Conservation (phyloP, 176 grass and related monocot genomes). For the Raddia guianensis region DNA sequence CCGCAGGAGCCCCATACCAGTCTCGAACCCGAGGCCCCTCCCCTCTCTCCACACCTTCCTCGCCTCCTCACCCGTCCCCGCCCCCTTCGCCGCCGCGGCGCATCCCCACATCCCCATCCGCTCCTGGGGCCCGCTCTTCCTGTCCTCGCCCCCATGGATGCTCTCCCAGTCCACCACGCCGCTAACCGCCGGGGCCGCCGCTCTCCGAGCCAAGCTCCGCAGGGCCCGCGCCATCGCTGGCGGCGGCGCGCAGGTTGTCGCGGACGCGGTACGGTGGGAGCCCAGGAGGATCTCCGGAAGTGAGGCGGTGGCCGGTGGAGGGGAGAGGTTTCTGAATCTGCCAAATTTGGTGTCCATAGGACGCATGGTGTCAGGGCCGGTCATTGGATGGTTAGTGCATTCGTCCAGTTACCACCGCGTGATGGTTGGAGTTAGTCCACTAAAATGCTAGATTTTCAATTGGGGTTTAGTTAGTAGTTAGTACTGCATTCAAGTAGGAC, state of each 20-base stretch:
- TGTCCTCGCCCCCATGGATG: constrained; percentile 72
- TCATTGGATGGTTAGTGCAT: constrained; percentile 78
- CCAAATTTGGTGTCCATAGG: constrained; percentile 93
- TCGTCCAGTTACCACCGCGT: not conserved
- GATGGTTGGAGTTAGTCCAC: not conserved
- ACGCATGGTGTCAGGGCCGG: constrained; percentile 82
- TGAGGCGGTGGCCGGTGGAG: constrained; percentile 8
- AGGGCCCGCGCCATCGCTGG: constrained; percentile 45
- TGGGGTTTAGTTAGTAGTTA: not conserved
- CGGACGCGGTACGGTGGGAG: constrained; percentile 41
- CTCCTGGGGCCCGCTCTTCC: constrained; percentile 53
- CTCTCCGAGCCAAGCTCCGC: constrained; percentile 53
- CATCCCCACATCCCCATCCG: constrained; percentile 12
- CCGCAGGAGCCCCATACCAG: constrained; percentile 42
- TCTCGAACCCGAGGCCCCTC: constrained; percentile 31
- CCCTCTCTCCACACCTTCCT: constrained; percentile 33
- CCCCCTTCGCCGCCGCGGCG: constrained; percentile 6
- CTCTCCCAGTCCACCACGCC: constrained; percentile 69
- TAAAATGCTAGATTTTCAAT: constrained; percentile 1
- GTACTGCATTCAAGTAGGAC: not conserved
- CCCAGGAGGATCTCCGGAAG: constrained; percentile 29
- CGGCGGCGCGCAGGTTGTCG: constrained; percentile 39
- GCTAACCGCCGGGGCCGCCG: constrained; percentile 55
- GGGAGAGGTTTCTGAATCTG: constrained; percentile 85
- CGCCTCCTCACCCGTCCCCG: constrained; percentile 28